These are phyloP conservation scores for Dionaea muscipula DNA, from an alignment of 179 eudicot species.

Conservation along the genomic window DNA sequence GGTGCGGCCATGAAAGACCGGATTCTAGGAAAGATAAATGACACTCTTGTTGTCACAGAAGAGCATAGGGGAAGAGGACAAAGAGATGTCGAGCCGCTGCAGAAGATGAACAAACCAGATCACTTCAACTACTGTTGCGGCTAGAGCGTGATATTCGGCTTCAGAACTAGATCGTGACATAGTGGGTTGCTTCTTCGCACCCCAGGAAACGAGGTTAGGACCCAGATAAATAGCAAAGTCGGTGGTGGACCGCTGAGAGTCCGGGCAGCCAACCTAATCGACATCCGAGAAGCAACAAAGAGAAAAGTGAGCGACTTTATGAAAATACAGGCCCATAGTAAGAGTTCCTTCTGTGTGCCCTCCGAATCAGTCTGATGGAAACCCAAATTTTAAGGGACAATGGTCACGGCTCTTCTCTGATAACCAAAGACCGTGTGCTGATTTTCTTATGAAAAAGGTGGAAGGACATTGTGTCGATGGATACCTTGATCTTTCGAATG, in stretches of 20 bases:
- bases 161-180: background rate
- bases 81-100: background rate
- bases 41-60: background rate
- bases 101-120: background rate
- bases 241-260: background rate
- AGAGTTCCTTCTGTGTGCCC: background rate
- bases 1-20: background rate
- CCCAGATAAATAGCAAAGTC: background rate
- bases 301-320: accelerated
- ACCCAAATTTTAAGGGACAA: too few species aligned
- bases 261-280: background rate
- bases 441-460: too few species aligned
- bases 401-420: too few species aligned
- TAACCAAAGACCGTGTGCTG: too few species aligned
- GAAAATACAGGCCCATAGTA: background rate
- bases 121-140: background rate
- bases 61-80: background rate
- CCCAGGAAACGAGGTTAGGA: background rate
- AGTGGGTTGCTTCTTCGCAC: background rate
- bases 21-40: background rate
- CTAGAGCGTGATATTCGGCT: background rate
- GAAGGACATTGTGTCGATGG: too few species aligned
- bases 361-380: too few species aligned
- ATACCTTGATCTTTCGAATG: too few species aligned
- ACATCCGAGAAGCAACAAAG: background rate